A percentile compares a stretch with the other conserved stretches of the same genome.
Conservation (phyloP, 2,329 filamentous ascomycete species). For the Xylogone sp. region DNA sequence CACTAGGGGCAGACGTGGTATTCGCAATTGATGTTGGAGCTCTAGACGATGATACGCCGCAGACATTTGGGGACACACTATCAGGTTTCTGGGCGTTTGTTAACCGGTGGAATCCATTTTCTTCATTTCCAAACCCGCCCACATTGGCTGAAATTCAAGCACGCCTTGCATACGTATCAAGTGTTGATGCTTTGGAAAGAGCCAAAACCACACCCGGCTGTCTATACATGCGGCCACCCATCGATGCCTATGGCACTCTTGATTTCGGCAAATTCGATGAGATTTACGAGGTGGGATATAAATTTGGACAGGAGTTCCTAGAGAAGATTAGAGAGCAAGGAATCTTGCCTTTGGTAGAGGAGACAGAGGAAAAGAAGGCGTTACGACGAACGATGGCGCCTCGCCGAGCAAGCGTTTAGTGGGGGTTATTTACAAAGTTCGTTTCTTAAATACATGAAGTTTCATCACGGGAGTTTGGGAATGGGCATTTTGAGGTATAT, state of each 20-base stretch:
- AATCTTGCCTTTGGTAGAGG: conserved; percentile 64
- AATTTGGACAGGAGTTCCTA: conserved; percentile 78
- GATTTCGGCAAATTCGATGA: conserved; percentile 98
- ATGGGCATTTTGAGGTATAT: neutral
- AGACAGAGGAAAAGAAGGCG: conserved; percentile 73
- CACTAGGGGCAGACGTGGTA: conserved; percentile 85
- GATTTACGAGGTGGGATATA: conserved; percentile 86
- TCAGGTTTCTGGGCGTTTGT: conserved; percentile 93
- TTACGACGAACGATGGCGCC: conserved; percentile 77
- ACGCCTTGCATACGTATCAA: conserved; percentile 88
- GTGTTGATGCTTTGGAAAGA: conserved; percentile 87
- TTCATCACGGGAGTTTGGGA: neutral
- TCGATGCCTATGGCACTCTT: conserved; percentile 88
- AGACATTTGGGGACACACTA: conserved; percentile 88
- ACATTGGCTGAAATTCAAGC: conserved; percentile 96
- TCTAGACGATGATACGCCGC: conserved; percentile 86
- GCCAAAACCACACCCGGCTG: conserved; percentile 90
- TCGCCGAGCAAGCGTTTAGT: conserved; percentile 68
- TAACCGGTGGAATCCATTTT: conserved; percentile 97
- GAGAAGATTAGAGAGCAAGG: conserved; percentile 74
- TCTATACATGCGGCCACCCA: conserved; percentile 92
- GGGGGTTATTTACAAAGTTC: neutral
- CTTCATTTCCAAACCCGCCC: conserved; percentile 81
- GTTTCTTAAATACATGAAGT: too few relatives aligned
- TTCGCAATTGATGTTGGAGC: conserved; percentile 95